Conservation (phyloP, 345 rosid species). For the Nephelium lappaceum region DNA sequence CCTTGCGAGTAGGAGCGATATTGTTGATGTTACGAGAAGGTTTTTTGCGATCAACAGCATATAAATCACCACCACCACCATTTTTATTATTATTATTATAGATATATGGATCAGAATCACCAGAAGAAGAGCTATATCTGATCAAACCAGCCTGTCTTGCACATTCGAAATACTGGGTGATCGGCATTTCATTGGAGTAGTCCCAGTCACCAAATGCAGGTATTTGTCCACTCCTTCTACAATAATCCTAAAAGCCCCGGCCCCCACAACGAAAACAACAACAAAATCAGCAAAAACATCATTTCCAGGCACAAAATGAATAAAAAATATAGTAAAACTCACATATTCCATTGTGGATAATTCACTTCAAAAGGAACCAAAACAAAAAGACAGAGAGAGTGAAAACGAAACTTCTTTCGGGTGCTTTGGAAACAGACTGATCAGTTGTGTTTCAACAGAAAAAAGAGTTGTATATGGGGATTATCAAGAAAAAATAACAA, state of each 20-base stretch:
- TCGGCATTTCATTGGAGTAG: slow-evolving; percentile 75
- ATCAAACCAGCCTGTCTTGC: slow-evolving; percentile 91
- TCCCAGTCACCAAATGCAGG: slow-evolving; percentile 97
- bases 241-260: slow-evolving; percentile 31
- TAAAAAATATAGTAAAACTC: not conserved
- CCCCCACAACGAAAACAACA: not conserved
- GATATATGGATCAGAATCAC: slow-evolving; percentile 48
- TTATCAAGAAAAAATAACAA: slow-evolving; percentile 10
- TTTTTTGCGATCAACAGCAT: slow-evolving; percentile 34
- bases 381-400: not conserved
- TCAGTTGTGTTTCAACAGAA: not conserved
- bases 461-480: slow-evolving; percentile 14
- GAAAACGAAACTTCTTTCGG: no score
- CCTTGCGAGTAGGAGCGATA: slow-evolving; percentile 45
- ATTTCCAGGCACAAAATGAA: not conserved
- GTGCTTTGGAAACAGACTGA: not conserved
- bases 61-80: slow-evolving; percentile 23
- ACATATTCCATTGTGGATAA: slow-evolving; percentile 24
- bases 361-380: not conserved
- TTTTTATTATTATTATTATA: not conserved
- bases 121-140: slow-evolving; percentile 64
- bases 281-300: not conserved
- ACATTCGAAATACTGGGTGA: slow-evolving; percentile 89
- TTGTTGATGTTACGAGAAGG: slow-evolving; percentile 13
- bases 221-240: slow-evolving; percentile 78